These are phyloP conservation scores for Porphyrellus sp. DNA, from an alignment of 1,284 basidiomycete genomes.

Conservation along the genomic window DNA sequence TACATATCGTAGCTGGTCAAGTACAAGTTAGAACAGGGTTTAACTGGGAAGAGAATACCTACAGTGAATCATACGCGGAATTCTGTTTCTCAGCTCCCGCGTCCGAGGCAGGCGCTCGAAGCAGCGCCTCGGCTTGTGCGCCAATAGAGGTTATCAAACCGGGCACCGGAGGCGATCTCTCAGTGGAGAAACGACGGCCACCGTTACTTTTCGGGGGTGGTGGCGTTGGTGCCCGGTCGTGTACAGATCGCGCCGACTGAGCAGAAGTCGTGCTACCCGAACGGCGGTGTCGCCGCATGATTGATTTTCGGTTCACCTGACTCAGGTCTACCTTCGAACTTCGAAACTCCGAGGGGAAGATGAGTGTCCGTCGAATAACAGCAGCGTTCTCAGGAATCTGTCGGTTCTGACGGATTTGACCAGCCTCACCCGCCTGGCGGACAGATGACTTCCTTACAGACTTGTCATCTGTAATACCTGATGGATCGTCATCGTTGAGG, in stretches of 20 bases:
- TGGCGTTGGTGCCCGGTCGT: conserved; percentile 78
- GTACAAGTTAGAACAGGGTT: conserved; percentile 18
- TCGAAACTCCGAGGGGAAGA: conserved; percentile 65
- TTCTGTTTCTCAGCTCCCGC: conserved; percentile 55
- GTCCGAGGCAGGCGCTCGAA: conserved; percentile 42
- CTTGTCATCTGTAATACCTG: conserved; percentile 31
- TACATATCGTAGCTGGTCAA: conserved; percentile 74
- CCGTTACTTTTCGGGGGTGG: conserved; percentile 63
- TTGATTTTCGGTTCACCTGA: conserved; percentile 53
- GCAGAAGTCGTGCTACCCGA: conserved; percentile 54
- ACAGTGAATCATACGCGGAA: conserved; percentile 75
- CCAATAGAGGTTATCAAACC: conserved; percentile 54
- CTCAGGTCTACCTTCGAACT: conserved; percentile 52
- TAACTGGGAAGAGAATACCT: conserved; percentile 35
- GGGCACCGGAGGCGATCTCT: conserved; percentile 68
- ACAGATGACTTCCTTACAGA: conserved; percentile 36
- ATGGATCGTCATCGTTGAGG: conserved; percentile 36
- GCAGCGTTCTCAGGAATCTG: conserved; percentile 42
- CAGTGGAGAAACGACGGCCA: conserved; percentile 59
- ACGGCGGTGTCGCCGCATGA: conserved; percentile 48
- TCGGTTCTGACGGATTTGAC: conserved; percentile 41
- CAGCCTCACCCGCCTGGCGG: conserved; percentile 41
- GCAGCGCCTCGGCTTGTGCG: conserved; percentile 43
- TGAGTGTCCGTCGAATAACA: conserved; percentile 71
- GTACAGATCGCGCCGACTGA: conserved; percentile 59